These are phyloP conservation scores for Panellus pusillus DNA, from an alignment of 768 basidiomycete species.

Conservation along the genomic window DNA sequence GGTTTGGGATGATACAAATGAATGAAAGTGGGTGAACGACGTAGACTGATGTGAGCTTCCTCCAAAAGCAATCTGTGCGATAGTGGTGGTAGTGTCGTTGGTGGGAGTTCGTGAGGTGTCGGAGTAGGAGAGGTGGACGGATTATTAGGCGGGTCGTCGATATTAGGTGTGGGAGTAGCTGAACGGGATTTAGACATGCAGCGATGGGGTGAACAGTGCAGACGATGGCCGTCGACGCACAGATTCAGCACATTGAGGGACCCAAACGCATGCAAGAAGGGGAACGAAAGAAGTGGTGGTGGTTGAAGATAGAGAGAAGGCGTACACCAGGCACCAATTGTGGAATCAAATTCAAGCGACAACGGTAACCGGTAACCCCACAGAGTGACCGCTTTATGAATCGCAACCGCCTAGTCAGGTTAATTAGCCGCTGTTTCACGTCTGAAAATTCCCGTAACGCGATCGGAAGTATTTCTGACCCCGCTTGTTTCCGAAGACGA, in stretches of 20 bases:
- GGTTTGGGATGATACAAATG: constrained; percentile 29
- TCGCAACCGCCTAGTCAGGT: constrained; percentile 15
- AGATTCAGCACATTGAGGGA: constrained; percentile 19
- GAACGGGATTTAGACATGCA: constrained; percentile 54
- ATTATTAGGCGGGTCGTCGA: constrained; percentile 36
- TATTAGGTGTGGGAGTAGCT: constrained; percentile 45
- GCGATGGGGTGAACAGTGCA: constrained; percentile 27
- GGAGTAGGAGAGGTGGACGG: constrained; percentile 28
- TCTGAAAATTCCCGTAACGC: constrained; percentile 13
- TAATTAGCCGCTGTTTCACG: constrained; percentile 8
- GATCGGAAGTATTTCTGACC: constrained; percentile 7
- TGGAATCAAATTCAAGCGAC: constrained; percentile 17
- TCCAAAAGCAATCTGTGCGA: constrained; percentile 18
- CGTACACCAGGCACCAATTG: constrained; percentile 7
- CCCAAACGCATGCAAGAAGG: constrained; percentile 13
- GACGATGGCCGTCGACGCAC: constrained; percentile 19
- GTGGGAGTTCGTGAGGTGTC: constrained; percentile 44
- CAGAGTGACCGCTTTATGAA: constrained; percentile 16
- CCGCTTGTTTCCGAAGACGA: neutral
- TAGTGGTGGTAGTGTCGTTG: constrained; percentile 35
- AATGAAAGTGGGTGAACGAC: constrained; percentile 28
- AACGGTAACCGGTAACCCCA: constrained; percentile 20
- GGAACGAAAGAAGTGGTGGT: constrained; percentile 6
- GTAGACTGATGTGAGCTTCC: constrained; percentile 27
- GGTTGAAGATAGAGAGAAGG: constrained; percentile 2